Evolutionary conservation across 2,329 filamentous ascomycete genomes (phyloP), one percentile per base, ranked within the genome.

Genomic region (Cytospora paraplurivora): DNA sequence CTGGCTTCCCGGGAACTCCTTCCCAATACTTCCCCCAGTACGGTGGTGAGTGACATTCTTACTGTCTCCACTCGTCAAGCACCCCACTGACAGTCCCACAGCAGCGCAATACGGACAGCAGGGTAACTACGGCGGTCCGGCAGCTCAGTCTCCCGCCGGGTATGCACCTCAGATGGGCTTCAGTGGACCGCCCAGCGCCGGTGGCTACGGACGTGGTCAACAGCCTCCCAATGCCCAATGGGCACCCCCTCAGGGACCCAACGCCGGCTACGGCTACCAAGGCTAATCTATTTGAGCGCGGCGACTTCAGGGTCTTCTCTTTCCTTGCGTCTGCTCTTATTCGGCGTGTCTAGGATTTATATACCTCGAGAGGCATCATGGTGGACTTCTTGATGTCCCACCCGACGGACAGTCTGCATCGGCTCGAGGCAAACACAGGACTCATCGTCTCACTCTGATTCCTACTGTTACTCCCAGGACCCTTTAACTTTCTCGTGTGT

Each of bases 11-110:
- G 68, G 91, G 88, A 71, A 91, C 92, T 52, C 90, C 92, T 52
- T 88, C 87, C 64, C 82, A 84, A 41, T 97, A 92, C 81, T 98
- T 97, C 77, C 93, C 94, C 69, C 95, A 98, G 79, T 98, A 98
- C 75, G 89, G 90, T 74, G 91, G 91, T 85, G 85, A 77, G 82
- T 81, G 61, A 64, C 51, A 49, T 49, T 32, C 41, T 35, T 15
- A 15, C 51, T 49, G 21, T 56, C n/a, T 8, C 33, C 34, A 38
- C 63, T n/a, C 27, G 54, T n/a, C 82, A 66, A 77, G 76, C 67
- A 80, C 51, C 38, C 50, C 59, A 33, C 88, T 89, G 83, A 88
- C 83, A 74, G 82, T 83, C 72, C 80, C 81, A 64, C 68, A 59
- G 61, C 65, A 80, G 81, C 76, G 62, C 82, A 84, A 72, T 87